A percentile compares a stretch with the other conserved stretches of the same genome.
Evolutionary conservation across 2,329 filamentous ascomycete genomes (phyloP).

Genomic region (Aaosphaeria pasadenensis): DNA sequence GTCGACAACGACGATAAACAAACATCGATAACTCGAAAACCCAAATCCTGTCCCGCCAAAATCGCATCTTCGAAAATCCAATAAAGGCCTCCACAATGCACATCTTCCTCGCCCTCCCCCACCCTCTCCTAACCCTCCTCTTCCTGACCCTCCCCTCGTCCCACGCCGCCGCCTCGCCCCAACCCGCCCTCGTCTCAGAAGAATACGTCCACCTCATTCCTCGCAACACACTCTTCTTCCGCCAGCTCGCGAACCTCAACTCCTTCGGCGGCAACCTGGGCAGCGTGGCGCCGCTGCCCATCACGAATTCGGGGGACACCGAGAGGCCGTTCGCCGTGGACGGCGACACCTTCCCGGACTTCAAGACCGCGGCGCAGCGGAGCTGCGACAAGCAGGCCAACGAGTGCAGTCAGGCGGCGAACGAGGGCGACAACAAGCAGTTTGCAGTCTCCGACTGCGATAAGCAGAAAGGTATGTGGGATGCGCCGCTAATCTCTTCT

Average conservation of each 20-base stretch:
- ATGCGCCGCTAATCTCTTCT: not conserved
- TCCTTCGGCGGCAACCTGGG: constrained; percentile 47
- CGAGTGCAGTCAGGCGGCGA: constrained; percentile 45
- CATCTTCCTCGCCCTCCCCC: constrained; percentile 15
- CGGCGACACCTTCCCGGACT: constrained; percentile 50
- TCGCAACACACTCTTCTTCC: constrained; percentile 31
- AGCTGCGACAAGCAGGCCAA: constrained; percentile 64
- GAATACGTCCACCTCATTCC: constrained; percentile 26
- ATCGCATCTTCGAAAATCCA: too few relatives aligned
- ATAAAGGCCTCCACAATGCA: not conserved
- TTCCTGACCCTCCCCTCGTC: constrained; percentile 16
- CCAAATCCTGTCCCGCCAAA: too few relatives aligned
- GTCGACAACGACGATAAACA: too few relatives aligned
- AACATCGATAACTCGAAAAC: too few relatives aligned
- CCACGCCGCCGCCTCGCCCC: constrained; percentile 18
- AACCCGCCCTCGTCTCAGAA: constrained; percentile 17
- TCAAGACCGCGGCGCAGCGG: constrained; percentile 55
- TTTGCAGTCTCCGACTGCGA: constrained; percentile 51
- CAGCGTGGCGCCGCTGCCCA: constrained; percentile 50
- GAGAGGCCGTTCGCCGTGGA: constrained; percentile 40
- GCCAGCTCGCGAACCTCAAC: constrained; percentile 30
- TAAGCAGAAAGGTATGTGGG: constrained; percentile 44
- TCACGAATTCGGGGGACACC: constrained; percentile 48
- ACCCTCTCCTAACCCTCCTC: constrained; percentile 17
- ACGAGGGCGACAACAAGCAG: constrained; percentile 50